Base-by-base conservation (phyloP, 257 asterid genomes). In the Plantago ovata region DNA sequence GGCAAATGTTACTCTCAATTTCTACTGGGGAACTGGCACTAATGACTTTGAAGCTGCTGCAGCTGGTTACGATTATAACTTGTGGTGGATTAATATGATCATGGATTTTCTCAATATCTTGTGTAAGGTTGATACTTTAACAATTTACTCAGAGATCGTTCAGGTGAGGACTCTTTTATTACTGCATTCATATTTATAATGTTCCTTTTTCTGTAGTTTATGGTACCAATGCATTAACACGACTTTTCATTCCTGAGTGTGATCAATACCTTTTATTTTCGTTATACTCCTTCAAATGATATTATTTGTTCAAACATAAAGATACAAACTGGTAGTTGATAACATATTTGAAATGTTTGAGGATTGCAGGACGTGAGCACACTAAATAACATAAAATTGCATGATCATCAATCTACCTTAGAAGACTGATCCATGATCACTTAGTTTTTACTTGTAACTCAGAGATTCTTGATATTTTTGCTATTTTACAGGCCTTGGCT, bases 51-150 rank as follows among this genome's bases (percentile, higher is more conserved):
- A 46, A 14, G 12, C 14, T n/a, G 14, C 20, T 7, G 4, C 15
- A 14, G 18, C 16, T 16, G 52, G 52, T 1, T 3, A 45, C 20
- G 52, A 46, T 46, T 16, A 16, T 46, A 46, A 46, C 52, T 16
- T 16, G 13, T 46, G 52, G 52, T 46, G 52, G 52, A 46, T 16
- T 46, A 12, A 46, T 16, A 46, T 6, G 52, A 11, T 46, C 20
- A 16, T 46, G 23, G 52, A 46, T n/a, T 12, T 46, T n/a, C 23
- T 46, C 11, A 46, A 46, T 16, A 22, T 22, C 10, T 10, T 46
- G 52, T 46, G 52, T 46, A 10, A 46, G 23, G 52, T 46, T 46
- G 52, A 46, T 16, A 46, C 16, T 3, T 46, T 46, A 46, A 46
- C 52, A 7, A 12, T 46, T 46, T 9, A 15, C 10, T 46, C 52